Conservation (phyloP, 352 stramenopile genomes). For the Blastocystis hominis region DNA sequence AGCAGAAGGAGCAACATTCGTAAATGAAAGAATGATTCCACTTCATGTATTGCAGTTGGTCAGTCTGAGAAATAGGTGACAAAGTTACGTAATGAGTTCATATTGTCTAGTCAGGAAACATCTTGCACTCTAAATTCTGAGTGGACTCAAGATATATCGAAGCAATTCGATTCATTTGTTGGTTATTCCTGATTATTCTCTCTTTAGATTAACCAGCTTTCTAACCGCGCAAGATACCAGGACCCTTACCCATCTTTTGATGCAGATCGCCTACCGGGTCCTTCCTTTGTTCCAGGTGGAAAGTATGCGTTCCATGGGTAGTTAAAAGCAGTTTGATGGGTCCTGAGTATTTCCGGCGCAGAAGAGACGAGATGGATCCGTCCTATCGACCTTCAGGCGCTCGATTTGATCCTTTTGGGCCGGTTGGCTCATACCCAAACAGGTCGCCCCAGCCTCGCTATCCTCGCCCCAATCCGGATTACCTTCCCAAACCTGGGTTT, state of each 20-base stretch:
- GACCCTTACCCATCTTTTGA: background rate
- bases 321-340: background rate
- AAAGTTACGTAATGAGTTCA: background rate
- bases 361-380: background rate
- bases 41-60: background rate
- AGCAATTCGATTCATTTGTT: background rate
- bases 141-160: background rate
- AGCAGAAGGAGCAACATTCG: background rate
- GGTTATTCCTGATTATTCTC: background rate
- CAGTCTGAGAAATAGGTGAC: background rate
- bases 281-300: background rate
- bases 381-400: background rate
- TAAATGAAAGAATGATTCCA: background rate
- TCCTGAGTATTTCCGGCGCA: background rate
- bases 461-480: slow-evolving; percentile 1
- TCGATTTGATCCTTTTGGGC: background rate
- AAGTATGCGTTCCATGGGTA: background rate
- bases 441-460: background rate
- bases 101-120: background rate
- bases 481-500: background rate
- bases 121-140: background rate
- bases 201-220: background rate
- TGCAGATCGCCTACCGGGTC: background rate
- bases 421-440: background rate
- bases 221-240: background rate